These are phyloP conservation scores for Cladosporium sp. DNA, from an alignment of 2,329 filamentous ascomycete genomes.

Conservation along the genomic window DNA sequence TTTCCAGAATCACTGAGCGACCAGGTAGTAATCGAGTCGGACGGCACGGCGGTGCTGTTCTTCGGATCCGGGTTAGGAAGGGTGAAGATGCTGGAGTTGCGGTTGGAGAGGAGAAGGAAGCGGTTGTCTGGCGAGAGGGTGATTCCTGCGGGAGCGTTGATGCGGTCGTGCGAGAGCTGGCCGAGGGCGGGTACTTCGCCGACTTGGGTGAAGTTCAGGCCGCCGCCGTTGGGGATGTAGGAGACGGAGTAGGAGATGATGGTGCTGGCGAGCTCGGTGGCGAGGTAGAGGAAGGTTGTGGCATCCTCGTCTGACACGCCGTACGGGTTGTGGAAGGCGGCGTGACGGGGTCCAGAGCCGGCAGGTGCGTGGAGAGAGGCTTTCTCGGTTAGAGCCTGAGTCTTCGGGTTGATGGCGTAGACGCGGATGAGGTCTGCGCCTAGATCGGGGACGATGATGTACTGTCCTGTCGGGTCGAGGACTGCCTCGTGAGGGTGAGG, in stretches of 20 bases:
- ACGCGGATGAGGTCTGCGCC: slow-evolving; percentile 36
- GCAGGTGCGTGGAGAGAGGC: slow-evolving; percentile 23
- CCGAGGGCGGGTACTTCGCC: slow-evolving; percentile 48
- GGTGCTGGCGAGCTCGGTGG: slow-evolving; percentile 50
- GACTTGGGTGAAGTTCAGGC: slow-evolving; percentile 44
- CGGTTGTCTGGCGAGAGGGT: slow-evolving; percentile 47
- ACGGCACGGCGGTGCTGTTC: slow-evolving; percentile 33
- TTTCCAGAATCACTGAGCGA: slow-evolving; percentile 54
- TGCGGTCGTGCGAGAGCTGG: slow-evolving; percentile 37
- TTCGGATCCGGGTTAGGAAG: slow-evolving; percentile 40
- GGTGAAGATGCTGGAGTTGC: slow-evolving; percentile 55
- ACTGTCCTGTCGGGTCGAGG: slow-evolving; percentile 36
- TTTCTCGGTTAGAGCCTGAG: slow-evolving; percentile 24
- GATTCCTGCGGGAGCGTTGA: slow-evolving; percentile 55
- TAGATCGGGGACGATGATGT: slow-evolving; percentile 35
- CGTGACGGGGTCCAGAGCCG: slow-evolving; percentile 35
- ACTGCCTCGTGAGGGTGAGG: slow-evolving; percentile 35
- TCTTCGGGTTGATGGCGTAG: slow-evolving; percentile 25
- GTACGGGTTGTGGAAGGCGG: slow-evolving; percentile 32
- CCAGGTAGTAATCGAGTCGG: slow-evolving; percentile 63
- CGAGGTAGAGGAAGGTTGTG: slow-evolving; percentile 34
- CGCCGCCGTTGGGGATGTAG: slow-evolving; percentile 39
- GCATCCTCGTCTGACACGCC: slow-evolving; percentile 19
- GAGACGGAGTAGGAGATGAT: slow-evolving; percentile 47
- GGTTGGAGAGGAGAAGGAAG: slow-evolving; percentile 65